Base-by-base conservation (phyloP, 306 rosid species). In the Sesbania bispinosa region DNA sequence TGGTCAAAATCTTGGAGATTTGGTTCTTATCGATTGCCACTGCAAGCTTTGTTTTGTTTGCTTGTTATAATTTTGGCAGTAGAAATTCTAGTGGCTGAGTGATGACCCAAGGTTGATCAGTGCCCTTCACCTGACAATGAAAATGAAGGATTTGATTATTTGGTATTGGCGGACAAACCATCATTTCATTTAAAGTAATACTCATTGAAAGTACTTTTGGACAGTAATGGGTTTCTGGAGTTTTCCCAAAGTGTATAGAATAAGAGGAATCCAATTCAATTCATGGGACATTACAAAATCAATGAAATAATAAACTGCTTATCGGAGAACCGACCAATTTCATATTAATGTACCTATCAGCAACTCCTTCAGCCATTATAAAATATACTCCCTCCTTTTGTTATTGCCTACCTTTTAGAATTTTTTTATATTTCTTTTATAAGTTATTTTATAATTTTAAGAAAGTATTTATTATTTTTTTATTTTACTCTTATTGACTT, bases 141-240 rank as follows among this genome's bases (percentile, higher is more conserved):
- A 18, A 72, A 79, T 58, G 15, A 53, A 54, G 20, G 3, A 43
- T 75, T 57, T 79, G 59, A 79, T 79, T 41, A 18, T n/a, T 26
- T 10, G 42, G 64, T 58, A 15, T 48, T 35, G 35, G 64, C 4
- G 3, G 18, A 60, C n/a, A 72, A 33, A 39, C 13, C 32, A 39
- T 79, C 59, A 42, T 63, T 15, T 46, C 54, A 18, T 47, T 29
- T 77, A 41, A 61, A 71, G 67, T 23, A 20, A 70, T 41, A 35
- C 43, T 36, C 9, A 14, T 15, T 41, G 43, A 43, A n/a, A 58
- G 19, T 29, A 6, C 43, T 18, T n/a, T 20, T 14, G 54, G 47
- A 47, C 36, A 33, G 33, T 35, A 54, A 46, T 78, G 46, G 74
- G 50, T 48, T n/a, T 38, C n/a, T 16, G 15, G 45, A 53, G 63